Conservation (phyloP, 2,329 filamentous ascomycete species). For the Elsinoe ampelina region DNA sequence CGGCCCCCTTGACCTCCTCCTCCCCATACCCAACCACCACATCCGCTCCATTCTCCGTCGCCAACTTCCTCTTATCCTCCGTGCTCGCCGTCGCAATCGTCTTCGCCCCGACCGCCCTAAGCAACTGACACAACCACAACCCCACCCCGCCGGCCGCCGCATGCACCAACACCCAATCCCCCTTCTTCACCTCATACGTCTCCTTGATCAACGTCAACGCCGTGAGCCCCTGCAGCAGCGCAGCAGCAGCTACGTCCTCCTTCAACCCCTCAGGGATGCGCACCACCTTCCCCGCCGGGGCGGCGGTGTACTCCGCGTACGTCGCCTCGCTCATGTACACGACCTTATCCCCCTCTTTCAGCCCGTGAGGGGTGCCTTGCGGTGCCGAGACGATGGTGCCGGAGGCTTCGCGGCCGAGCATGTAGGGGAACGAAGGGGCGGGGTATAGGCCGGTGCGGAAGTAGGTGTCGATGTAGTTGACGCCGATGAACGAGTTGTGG, state of each 20-base stretch:
- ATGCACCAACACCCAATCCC: constrained; percentile 70
- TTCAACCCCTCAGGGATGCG: constrained; percentile 55
- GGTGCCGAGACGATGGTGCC: constrained; percentile 56
- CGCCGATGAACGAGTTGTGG: constrained; percentile 67
- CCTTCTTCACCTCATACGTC: constrained; percentile 58
- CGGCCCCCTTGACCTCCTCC: constrained; percentile 50
- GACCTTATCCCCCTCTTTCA: constrained; percentile 60
- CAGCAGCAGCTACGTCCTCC: constrained; percentile 56
- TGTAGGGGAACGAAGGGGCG: constrained; percentile 57
- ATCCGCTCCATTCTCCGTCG: constrained; percentile 60
- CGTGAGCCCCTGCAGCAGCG: constrained; percentile 72
- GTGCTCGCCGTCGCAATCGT: constrained; percentile 73
- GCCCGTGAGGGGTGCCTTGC: constrained; percentile 45
- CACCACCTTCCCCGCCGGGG: constrained; percentile 45
- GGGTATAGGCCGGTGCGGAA: constrained; percentile 78
- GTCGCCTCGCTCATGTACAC: constrained; percentile 52
- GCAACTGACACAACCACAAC: constrained; percentile 63
- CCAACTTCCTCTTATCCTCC: constrained; percentile 60
- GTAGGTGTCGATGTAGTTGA: constrained; percentile 90
- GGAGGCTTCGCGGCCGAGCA: constrained; percentile 69
- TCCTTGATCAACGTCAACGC: constrained; percentile 72
- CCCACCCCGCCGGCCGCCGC: constrained; percentile 80
- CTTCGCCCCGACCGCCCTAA: constrained; percentile 62
- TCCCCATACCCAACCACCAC: constrained; percentile 60
- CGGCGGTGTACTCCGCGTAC: constrained; percentile 53